Base-by-base conservation (phyloP, 108 stramenopile species). In the Cyclotella cryptica region DNA sequence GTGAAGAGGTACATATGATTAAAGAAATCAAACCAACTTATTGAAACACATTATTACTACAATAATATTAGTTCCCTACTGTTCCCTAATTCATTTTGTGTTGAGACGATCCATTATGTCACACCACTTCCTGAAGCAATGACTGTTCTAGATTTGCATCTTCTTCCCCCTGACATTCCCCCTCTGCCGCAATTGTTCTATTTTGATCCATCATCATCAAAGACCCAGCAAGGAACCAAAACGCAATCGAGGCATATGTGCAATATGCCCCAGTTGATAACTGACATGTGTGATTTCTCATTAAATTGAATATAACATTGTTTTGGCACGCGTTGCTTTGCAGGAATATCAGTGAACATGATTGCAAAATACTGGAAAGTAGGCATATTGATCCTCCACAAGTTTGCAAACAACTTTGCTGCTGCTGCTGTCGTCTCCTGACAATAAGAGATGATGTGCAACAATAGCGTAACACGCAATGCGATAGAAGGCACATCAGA, bases 1-100 rank as follows among this genome's bases (percentile, higher is more conserved):
- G 69, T 88, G 0, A 88, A 87, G 58, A 67, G 35, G 45, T 85
- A 72, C 30, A 45, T 61, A 30, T 61, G 29, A 72, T 60, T 28
- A 35, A 6, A 17, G 27, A 13, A 14, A 26, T 13, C 3, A 29
- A 4, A 4, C 6, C 4, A 28, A 49, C 47, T 49, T 17, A 49
- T 49, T 6, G 6, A 49, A 3, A 49, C n/a, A 49, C 15, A n/a
- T 49, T 3, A 49, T 49, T 9, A 49, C 15, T 17, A 14, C 13
- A 14, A 26, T 5, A 28, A 4, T 13, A 14, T 35, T 5, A 35
- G 4, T 35, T 35, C 35, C 2, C 58, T 28, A 59, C 1, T 22
- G 4, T 35, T 35, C 35, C 2, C 58, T 28, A 59, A 22, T 22
- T 27, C 4, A 59, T 28, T 22, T 59, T 24, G 22, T 22, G 3